Percentiles rank a stretch among this genome's conserved stretches.
These are phyloP conservation scores for Rhytidhysteron rufulum DNA, from an alignment of 2,329 filamentous ascomycete genomes.

Conservation along the genomic window DNA sequence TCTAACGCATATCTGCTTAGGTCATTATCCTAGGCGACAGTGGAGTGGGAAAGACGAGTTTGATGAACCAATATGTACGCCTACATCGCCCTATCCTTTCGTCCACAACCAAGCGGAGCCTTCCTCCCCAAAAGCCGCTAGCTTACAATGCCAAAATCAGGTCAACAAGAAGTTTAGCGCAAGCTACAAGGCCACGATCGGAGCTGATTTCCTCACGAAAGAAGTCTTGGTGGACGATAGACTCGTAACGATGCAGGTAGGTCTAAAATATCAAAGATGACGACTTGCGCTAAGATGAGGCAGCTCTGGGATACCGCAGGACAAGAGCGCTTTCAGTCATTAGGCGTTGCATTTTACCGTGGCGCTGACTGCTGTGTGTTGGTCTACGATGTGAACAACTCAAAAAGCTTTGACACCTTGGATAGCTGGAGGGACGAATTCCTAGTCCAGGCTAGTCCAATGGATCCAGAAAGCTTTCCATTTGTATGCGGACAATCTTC, in stretches of 20 bases:
- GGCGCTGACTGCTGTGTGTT: slow-evolving; percentile 97
- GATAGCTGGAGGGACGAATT: slow-evolving; percentile 99
- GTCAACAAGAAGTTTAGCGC: slow-evolving; percentile 99
- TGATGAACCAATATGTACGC: slow-evolving; percentile 99
- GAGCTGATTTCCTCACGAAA: slow-evolving; percentile 96
- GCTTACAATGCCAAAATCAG: slow-evolving; percentile 45
- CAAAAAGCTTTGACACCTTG: slow-evolving; percentile 97
- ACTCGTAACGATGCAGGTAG: slow-evolving; percentile 96
- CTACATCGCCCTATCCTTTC: slow-evolving; percentile 1
- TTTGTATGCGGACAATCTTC: slow-evolving; percentile 65
- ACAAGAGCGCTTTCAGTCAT: slow-evolving; percentile 94
- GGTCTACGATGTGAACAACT: slow-evolving; percentile 98
- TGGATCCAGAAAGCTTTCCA: slow-evolving; percentile 95
- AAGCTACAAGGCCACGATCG: slow-evolving; percentile 99
- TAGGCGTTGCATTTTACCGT: slow-evolving; percentile 95
- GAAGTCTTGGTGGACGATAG: slow-evolving; percentile 96
- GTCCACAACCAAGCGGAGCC: neutral
- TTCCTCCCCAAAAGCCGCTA: neutral
- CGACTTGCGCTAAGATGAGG: slow-evolving; percentile 14
- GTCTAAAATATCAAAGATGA: slow-evolving; percentile 8
- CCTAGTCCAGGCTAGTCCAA: slow-evolving; percentile 90
- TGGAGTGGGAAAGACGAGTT: slow-evolving; percentile 97
- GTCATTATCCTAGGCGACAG: slow-evolving; percentile 99
- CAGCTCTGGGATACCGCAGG: slow-evolving; percentile 98
- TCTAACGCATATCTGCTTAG: slow-evolving; percentile 44